Evolutionary conservation across 2,329 filamentous ascomycete species (phyloP).

Genomic region (Pseudopithomyces chartarum): DNA sequence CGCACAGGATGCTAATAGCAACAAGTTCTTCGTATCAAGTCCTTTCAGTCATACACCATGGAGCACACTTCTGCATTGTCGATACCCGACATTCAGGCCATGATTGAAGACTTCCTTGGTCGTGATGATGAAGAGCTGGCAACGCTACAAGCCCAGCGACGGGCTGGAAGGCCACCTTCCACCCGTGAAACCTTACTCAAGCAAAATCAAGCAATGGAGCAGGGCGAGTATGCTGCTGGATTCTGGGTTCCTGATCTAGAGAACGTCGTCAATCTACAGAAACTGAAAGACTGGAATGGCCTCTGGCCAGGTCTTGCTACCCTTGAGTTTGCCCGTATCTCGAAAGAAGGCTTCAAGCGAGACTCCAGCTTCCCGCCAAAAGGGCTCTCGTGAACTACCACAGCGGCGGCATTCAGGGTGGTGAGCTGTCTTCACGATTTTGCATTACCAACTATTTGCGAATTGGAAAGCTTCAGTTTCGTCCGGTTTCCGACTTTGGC

Average conservation of each 20-base stretch:
- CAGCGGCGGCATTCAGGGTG: not conserved
- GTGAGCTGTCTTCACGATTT: not conserved
- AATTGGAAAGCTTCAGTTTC: too few relatives aligned
- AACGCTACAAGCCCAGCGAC: slow-evolving; percentile 68
- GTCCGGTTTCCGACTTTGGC: too few relatives aligned
- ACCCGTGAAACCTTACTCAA: slow-evolving; percentile 78
- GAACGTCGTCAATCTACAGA: slow-evolving; percentile 65
- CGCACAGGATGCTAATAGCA: not conserved
- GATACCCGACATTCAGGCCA: slow-evolving; percentile 60
- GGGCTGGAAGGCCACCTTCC: slow-evolving; percentile 78
- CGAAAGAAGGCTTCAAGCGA: slow-evolving; percentile 66
- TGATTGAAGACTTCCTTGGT: slow-evolving; percentile 55
- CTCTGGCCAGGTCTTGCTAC: slow-evolving; percentile 80
- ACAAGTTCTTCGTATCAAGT: slow-evolving; percentile 68
- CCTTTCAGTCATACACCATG: slow-evolving; percentile 71
- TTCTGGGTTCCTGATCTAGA: slow-evolving; percentile 86
- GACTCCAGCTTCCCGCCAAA: slow-evolving; percentile 79
- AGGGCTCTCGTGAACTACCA: slow-evolving; percentile 34
- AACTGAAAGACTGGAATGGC: slow-evolving; percentile 77
- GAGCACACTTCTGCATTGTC: slow-evolving; percentile 56
- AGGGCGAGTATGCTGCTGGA: slow-evolving; percentile 80
- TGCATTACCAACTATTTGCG: not conserved
- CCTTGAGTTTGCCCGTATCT: slow-evolving; percentile 77
- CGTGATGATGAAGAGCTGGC: slow-evolving; percentile 74
- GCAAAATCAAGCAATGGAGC: slow-evolving; percentile 70